Evolutionary conservation across 805 yeast species (phyloP).

Genomic region (Candida methanosorbosa): DNA sequence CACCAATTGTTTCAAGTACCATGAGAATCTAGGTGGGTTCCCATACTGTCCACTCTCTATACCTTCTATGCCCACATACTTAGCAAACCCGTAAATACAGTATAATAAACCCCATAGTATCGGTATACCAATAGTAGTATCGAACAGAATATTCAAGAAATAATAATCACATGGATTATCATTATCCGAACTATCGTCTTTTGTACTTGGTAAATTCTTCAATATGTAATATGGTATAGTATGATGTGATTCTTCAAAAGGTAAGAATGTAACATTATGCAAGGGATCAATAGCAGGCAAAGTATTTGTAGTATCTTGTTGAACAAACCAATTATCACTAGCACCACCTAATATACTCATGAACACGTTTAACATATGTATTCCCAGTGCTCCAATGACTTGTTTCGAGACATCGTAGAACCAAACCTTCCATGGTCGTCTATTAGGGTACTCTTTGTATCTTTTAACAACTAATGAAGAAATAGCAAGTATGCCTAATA

Average conservation of each 20-base stretch:
- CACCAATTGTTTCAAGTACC: constrained; percentile 62
- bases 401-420: constrained; percentile 84
- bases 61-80: constrained; percentile 34
- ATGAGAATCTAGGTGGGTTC: constrained; percentile 48
- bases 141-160: constrained; percentile 78
- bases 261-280: neutral
- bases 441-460: constrained; percentile 58
- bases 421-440: constrained; percentile 84
- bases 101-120: constrained; percentile 55
- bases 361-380: constrained; percentile 70
- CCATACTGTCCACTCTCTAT: constrained; percentile 58
- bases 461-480: constrained; percentile 67
- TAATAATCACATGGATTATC: constrained; percentile 89
- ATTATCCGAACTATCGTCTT: constrained; percentile 8
- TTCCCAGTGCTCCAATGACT: constrained; percentile 75
- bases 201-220: too few species aligned
- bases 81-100: constrained; percentile 38
- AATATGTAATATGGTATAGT: neutral
- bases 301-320: neutral
- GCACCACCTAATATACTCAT: constrained; percentile 52
- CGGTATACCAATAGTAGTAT: constrained; percentile 91
- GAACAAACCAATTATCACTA: constrained; percentile 14
- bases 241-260: neutral
- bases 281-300: neutral
- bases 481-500: constrained; percentile 71